Evolutionary conservation across 192 early-diverging fungal species (phyloP).

Genomic region (Dissophora globulifera): DNA sequence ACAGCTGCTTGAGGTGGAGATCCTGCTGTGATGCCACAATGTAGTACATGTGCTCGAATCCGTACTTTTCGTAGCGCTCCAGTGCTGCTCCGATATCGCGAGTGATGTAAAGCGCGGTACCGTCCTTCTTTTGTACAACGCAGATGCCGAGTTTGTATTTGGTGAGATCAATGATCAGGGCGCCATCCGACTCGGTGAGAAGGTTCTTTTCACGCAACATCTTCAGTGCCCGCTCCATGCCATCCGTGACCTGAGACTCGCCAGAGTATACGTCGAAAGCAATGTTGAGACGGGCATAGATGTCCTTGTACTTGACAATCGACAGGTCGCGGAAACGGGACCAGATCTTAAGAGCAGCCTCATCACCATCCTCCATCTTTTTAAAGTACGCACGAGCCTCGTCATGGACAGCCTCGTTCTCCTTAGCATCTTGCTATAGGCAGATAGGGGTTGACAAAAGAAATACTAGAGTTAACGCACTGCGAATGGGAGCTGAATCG

Average conservation of each 20-base stretch:
- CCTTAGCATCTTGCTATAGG: slow-evolving; percentile 69
- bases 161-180: slow-evolving; percentile 86
- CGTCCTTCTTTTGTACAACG: slow-evolving; percentile 90
- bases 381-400: slow-evolving; percentile 92
- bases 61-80: slow-evolving; percentile 86
- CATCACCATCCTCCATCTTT: slow-evolving; percentile 94
- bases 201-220: slow-evolving; percentile 80
- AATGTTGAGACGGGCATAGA: slow-evolving; percentile 90
- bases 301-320: slow-evolving; percentile 92
- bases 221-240: slow-evolving; percentile 73
- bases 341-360: slow-evolving; percentile 84
- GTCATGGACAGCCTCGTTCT: slow-evolving; percentile 78
- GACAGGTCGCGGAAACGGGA: slow-evolving; percentile 87
- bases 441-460: neutral
- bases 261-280: slow-evolving; percentile 96
- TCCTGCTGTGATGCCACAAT: slow-evolving; percentile 92
- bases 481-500: too few species aligned
- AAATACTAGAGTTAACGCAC: too few species aligned
- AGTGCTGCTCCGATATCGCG: slow-evolving; percentile 97
- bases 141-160: slow-evolving; percentile 85
- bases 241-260: slow-evolving; percentile 88
- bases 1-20: slow-evolving; percentile 93
- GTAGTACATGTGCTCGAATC: slow-evolving; percentile 95
- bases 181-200: slow-evolving; percentile 82
- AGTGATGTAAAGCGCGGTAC: slow-evolving; percentile 92